These are phyloP conservation scores for Eutrema heterophyllum DNA, from an alignment of 345 rosid genomes.

Conservation along the genomic window DNA sequence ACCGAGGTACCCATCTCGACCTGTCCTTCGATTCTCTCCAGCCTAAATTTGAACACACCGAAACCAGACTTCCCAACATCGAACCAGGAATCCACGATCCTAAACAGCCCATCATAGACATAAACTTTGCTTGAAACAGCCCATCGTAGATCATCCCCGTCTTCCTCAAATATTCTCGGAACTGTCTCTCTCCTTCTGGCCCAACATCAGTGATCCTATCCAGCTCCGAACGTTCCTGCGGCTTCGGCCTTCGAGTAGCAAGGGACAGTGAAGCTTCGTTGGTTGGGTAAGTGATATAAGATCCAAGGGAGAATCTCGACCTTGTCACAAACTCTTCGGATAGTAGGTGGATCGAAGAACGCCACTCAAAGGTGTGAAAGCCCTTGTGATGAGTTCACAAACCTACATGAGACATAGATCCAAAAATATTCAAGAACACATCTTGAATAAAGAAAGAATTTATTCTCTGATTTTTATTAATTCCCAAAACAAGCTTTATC, in stretches of 20 bases:
- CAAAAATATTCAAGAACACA: too few relatives aligned
- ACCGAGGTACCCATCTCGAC: constrained; percentile 73
- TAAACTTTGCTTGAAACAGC: constrained; percentile 48
- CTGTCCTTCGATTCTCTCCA: constrained; percentile 76
- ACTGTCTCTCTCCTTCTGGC: constrained; percentile 48
- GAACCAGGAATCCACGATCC: constrained; percentile 77
- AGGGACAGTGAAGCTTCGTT: constrained; percentile 7
- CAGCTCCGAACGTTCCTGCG: constrained; percentile 54
- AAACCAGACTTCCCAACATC: constrained; percentile 92
- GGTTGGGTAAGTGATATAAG: too few relatives aligned
- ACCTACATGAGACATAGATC: too few relatives aligned
- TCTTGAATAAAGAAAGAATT: too few relatives aligned
- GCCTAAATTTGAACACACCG: constrained; percentile 71
- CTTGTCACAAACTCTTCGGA: too few relatives aligned
- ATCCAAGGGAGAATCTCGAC: too few relatives aligned
- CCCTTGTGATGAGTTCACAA: too few relatives aligned
- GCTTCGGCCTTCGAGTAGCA: constrained; percentile 25
- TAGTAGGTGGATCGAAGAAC: too few relatives aligned
- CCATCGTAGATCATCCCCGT: constrained; percentile 62
- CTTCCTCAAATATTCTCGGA: constrained; percentile 54
- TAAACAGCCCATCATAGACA: constrained; percentile 86
- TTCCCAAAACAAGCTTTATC: too few relatives aligned
- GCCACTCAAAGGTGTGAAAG: too few relatives aligned
- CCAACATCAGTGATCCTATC: constrained; percentile 70
- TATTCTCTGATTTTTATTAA: too few relatives aligned